phyloP scores from a whole-genome alignment of 768 basidiomycete species.

The Coprinellus micaceus region DNA sequence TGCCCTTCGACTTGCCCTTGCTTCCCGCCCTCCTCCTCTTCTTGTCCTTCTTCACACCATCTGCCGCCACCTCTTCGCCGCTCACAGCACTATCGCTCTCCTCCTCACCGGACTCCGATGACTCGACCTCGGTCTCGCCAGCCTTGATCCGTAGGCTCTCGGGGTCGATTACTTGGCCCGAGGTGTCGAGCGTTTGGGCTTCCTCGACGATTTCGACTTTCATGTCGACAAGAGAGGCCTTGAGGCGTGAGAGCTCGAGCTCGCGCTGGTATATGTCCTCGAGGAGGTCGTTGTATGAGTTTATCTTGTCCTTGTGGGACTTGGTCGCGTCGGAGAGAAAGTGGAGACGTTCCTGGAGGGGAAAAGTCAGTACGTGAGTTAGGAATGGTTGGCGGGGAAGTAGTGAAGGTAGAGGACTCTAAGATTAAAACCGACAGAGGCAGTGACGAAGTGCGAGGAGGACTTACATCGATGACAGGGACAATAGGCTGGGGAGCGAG shows the following conservation, averaged over 20 bases:
- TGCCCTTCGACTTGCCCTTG: slow-evolving; percentile 12
- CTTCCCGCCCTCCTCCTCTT: slow-evolving; percentile 5
- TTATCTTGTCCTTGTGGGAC: slow-evolving; percentile 29
- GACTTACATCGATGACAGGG: slow-evolving; percentile 33
- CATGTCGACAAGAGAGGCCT: slow-evolving; percentile 28
- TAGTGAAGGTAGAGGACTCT: no score
- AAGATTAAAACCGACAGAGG: no score
- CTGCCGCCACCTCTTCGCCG: background rate
- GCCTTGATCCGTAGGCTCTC: slow-evolving; percentile 5
- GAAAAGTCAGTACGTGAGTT: no score
- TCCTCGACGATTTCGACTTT: slow-evolving; percentile 30
- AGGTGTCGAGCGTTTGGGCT: slow-evolving; percentile 7
- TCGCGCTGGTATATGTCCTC: slow-evolving; percentile 33
- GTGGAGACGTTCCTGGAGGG: slow-evolving; percentile 29
- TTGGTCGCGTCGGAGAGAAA: slow-evolving; percentile 19
- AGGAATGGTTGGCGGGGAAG: background rate
- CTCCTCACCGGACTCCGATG: slow-evolving; percentile 1
- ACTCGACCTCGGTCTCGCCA: background rate
- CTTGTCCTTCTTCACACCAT: background rate
- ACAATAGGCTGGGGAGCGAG: slow-evolving; percentile 24
- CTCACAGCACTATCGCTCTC: slow-evolving; percentile 1
- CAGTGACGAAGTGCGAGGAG: slow-evolving; percentile 2
- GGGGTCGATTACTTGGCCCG: background rate
- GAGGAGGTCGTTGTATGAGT: slow-evolving; percentile 31
- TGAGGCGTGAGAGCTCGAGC: slow-evolving; percentile 29